These are phyloP conservation scores for Rhinocladiella similis DNA, from an alignment of 2,329 filamentous ascomycete species.

Conservation along the genomic window DNA sequence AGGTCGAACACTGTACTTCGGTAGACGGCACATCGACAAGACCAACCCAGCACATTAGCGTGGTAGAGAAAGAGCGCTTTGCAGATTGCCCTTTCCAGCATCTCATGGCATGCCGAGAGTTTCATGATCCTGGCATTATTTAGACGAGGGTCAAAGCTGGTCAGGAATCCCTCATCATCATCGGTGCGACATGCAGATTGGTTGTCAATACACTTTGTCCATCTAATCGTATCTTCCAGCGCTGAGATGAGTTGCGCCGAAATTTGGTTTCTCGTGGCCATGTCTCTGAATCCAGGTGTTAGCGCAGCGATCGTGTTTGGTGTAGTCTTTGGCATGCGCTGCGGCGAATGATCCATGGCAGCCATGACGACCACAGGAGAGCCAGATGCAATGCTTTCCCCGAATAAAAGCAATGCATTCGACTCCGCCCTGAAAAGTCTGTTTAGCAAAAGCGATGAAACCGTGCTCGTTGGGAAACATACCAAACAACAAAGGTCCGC, in stretches of 20 bases:
- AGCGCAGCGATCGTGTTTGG: constrained; percentile 7
- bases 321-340: constrained; percentile 4
- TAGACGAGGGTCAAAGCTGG: constrained; percentile 16
- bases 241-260: constrained; percentile 5
- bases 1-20: constrained; percentile 14
- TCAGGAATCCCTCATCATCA: constrained; percentile 14
- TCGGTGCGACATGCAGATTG: background rate
- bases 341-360: constrained; percentile 1
- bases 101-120: constrained; percentile 5
- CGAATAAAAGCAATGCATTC: constrained; percentile 21
- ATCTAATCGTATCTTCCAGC: constrained; percentile 12
- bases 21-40: constrained; percentile 21
- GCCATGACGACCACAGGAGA: background rate
- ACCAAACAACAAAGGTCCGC: constrained; percentile 19
- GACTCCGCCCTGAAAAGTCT: constrained; percentile 17
- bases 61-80: constrained; percentile 21
- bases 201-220: constrained; percentile 16
- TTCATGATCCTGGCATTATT: constrained; percentile 18
- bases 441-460: background rate
- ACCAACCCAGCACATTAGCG: constrained; percentile 20
- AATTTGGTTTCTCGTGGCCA: constrained; percentile 9
- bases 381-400: constrained; percentile 1
- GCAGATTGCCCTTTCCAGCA: constrained; percentile 13
- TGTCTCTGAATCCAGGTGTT: constrained; percentile 13
- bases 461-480: background rate